Conservation (phyloP, 2,329 filamentous ascomycete genomes). For the Elsinoe australis region DNA sequence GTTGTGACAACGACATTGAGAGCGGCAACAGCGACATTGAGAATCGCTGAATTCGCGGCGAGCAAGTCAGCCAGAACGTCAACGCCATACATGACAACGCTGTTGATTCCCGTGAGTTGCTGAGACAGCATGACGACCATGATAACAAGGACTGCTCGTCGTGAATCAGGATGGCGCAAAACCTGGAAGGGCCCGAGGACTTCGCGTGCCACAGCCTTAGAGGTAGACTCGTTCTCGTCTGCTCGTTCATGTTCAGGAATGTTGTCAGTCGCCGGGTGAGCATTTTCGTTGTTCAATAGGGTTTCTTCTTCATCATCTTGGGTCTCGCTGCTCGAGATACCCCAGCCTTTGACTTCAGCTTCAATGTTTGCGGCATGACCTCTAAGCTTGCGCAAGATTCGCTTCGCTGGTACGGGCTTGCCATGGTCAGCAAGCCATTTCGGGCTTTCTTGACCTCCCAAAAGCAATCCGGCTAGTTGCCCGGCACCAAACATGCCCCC, state of each 20-base stretch:
- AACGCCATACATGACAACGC: slow-evolving; percentile 97
- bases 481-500: slow-evolving; percentile 60
- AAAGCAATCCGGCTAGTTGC: slow-evolving; percentile 62
- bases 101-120: slow-evolving; percentile 88
- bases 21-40: slow-evolving; percentile 80
- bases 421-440: slow-evolving; percentile 70
- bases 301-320: slow-evolving; percentile 59
- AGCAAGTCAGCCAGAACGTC: slow-evolving; percentile 75
- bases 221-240: slow-evolving; percentile 22
- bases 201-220: slow-evolving; percentile 25
- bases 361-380: slow-evolving; percentile 61
- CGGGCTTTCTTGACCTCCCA: slow-evolving; percentile 75
- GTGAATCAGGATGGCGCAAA: slow-evolving; percentile 58
- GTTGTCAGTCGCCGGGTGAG: slow-evolving; percentile 19
- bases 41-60: slow-evolving; percentile 68
- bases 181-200: slow-evolving; percentile 47
- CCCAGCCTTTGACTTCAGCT: slow-evolving; percentile 57
- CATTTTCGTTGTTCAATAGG: slow-evolving; percentile 47
- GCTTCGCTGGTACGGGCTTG: slow-evolving; percentile 53
- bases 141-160: slow-evolving; percentile 77
- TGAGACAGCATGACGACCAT: slow-evolving; percentile 92
- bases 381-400: slow-evolving; percentile 65
- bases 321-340: slow-evolving; percentile 26
- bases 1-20: slow-evolving; percentile 81
- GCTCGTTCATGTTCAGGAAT: slow-evolving; percentile 18